These are phyloP conservation scores for Solanum rostratum DNA, from an alignment of 257 asterid genomes.

Conservation along the genomic window DNA sequence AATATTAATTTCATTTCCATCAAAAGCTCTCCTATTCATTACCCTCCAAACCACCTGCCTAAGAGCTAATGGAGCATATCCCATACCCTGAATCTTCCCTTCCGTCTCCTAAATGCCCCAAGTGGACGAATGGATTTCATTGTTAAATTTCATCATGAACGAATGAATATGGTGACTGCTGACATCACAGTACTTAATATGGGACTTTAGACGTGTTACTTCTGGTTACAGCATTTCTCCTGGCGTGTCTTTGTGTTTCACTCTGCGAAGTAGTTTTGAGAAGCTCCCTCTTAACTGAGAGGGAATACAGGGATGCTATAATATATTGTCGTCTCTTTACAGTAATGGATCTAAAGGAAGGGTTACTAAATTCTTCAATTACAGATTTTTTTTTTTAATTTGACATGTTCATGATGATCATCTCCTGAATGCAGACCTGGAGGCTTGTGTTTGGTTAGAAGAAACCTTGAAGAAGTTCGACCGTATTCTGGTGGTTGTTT, in stretches of 20 bases:
- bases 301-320: neutral
- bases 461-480: conserved; percentile 84
- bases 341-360: neutral
- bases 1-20: neutral
- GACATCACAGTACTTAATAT: neutral
- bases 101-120: neutral
- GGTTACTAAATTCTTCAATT: neutral
- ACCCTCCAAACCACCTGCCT: neutral
- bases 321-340: neutral
- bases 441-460: conserved; percentile 97
- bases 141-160: neutral
- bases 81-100: neutral
- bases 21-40: neutral
- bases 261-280: neutral
- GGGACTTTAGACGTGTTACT: neutral
- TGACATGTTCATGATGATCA: neutral
- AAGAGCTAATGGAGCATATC: neutral
- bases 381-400: neutral
- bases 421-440: conserved; percentile 46
- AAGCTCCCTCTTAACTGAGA: neutral
- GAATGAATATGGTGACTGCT: neutral
- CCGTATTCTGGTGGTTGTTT: conserved; percentile 85
- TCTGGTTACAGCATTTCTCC: neutral
- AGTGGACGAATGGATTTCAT: neutral
- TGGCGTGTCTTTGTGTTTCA: neutral